Base-by-base conservation (phyloP, 345 rosid genomes). In the Lepidium sativum region DNA sequence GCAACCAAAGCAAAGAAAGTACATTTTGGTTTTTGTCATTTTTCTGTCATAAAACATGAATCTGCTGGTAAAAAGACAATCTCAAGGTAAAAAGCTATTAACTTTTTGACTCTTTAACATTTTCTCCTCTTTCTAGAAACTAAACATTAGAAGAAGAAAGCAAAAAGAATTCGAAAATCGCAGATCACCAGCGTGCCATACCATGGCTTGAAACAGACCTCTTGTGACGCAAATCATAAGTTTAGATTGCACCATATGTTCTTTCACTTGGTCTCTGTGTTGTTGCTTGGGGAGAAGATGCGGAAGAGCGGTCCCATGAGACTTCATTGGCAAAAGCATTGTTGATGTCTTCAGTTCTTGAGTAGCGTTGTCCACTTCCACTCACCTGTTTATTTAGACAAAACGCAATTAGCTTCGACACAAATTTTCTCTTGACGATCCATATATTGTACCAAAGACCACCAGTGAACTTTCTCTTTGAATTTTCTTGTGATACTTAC, bases 221-320 rank as follows among this genome's bases (percentile, higher is more conserved):
- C 33, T 61, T 6, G 51, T 14, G 29, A 43, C 20, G 29, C 7
- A 21, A 8, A 10, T 21, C 33, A 9, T 16, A n/a, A 40, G 1
- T 3, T 63, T 31, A 64, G 20, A 88, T 73, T 0, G 92, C 77
- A 47, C 95, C 98, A 34, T 92, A 87, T 67, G 77, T 80, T 69
- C 79, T 77, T 16, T 80, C 83, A 37, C 57, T 79, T 15, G 77
- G 65, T 67, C 54, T 79, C 60, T 65, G 43, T 15, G 82, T 72
- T 77, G 79, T 79, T 70, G 42, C 9, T 68, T 71, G 84, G 44
- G 76, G 35, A 49, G 85, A 62, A 67, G 57, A 15, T 1, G 70
- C 50, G 0, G 84, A 63, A 3, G 82, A 77, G 9, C 63, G 83
- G 25, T 79, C 95, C 96, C 98, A 88, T 3, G 91, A 80, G 69